A percentile compares a stretch with the other conserved stretches of the same genome.
Evolutionary conservation across 1,284 basidiomycete genomes (phyloP).

Genomic region (Sporisorium scitamineum): DNA sequence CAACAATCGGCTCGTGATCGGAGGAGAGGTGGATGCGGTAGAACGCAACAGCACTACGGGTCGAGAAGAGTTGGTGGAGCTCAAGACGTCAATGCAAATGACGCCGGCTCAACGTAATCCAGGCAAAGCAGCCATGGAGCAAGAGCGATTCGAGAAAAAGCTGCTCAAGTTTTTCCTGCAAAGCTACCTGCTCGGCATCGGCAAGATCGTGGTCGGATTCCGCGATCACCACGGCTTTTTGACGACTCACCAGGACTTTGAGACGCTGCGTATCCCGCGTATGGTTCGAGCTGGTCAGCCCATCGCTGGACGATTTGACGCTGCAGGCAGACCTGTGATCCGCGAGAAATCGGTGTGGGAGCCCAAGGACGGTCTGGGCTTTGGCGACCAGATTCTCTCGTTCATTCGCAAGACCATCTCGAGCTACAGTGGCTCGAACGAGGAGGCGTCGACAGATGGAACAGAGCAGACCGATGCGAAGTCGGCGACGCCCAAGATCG

Average conservation of each 20-base stretch:
- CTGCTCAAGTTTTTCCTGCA: constrained; percentile 88
- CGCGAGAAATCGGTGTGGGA: constrained; percentile 83
- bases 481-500: neutral
- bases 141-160: constrained; percentile 79
- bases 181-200: constrained; percentile 90
- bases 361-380: constrained; percentile 79
- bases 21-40: constrained; percentile 95
- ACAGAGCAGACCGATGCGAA: too few species aligned
- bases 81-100: constrained; percentile 92
- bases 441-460: neutral
- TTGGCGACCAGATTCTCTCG: constrained; percentile 77
- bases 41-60: constrained; percentile 12
- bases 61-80: constrained; percentile 77
- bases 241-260: constrained; percentile 63
- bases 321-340: constrained; percentile 74
- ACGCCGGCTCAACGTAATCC: constrained; percentile 19
- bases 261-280: constrained; percentile 68
- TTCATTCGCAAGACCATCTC: constrained; percentile 72
- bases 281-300: constrained; percentile 56
- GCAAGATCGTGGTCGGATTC: constrained; percentile 87
- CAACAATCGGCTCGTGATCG: constrained; percentile 82
- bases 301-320: constrained; percentile 77
- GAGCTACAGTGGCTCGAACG: neutral
- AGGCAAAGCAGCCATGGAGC: constrained; percentile 15
- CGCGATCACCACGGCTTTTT: constrained; percentile 78